These are phyloP conservation scores for Monilinia vaccinii-corymbosi DNA, from an alignment of 2,329 filamentous ascomycete species.

Conservation along the genomic window DNA sequence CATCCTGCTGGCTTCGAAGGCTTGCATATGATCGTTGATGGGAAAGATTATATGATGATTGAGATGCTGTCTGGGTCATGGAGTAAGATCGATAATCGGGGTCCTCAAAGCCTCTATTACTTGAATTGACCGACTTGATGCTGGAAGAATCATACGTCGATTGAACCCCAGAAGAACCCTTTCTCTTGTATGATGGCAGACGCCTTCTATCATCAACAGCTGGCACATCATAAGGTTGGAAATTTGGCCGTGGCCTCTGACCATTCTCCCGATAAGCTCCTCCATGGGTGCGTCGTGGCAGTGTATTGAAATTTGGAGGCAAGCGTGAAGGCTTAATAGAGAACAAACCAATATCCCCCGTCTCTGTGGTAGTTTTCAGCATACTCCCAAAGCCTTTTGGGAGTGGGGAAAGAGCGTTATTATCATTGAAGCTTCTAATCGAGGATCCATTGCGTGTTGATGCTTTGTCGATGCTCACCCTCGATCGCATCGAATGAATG, in stretches of 20 bases:
- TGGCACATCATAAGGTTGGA: conserved; percentile 22
- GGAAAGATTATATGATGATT: conserved; percentile 31
- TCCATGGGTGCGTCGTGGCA: conserved; percentile 17
- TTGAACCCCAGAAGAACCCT: conserved; percentile 45
- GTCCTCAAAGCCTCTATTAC: conserved; percentile 34
- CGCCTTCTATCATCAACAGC: conserved; percentile 35
- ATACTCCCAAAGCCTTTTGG: conserved; percentile 52
- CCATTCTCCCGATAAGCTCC: conserved; percentile 17
- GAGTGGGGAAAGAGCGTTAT: conserved; percentile 34
- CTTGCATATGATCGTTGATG: conserved; percentile 41
- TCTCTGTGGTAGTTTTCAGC: conserved; percentile 57
- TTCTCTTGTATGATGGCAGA: conserved; percentile 37
- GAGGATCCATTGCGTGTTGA: conserved; percentile 29
- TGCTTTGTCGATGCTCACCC: conserved; percentile 14
- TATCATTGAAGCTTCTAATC: conserved; percentile 32
- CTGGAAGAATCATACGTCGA: conserved; percentile 47
- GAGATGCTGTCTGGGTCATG: conserved; percentile 39
- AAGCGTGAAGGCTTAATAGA: conserved; percentile 39
- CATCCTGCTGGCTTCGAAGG: conserved; percentile 39
- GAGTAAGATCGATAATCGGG: conserved; percentile 43
- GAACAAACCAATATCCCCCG: conserved; percentile 54
- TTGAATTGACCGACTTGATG: conserved; percentile 34
- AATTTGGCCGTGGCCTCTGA: conserved; percentile 16
- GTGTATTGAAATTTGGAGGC: conserved; percentile 18
- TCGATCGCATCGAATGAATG: conserved; percentile 14